Percentiles rank a stretch among this genome's conserved stretches.
phyloP scores from a whole-genome alignment of 768 basidiomycete species.

The Clathrus columnatus region DNA sequence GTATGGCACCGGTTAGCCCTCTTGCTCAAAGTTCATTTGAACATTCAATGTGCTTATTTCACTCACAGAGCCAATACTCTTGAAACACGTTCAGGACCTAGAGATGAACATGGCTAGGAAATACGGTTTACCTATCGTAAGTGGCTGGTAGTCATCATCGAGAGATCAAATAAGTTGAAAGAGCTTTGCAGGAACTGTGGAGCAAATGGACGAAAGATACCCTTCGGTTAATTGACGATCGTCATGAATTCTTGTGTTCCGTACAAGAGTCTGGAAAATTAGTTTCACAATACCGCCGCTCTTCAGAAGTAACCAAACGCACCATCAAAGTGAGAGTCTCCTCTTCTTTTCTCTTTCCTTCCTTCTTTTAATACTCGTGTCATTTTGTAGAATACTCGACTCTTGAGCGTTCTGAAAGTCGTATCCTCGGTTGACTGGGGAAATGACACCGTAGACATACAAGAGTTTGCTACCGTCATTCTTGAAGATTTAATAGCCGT shows the following conservation, averaged over 20 bases:
- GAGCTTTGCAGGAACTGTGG: background rate
- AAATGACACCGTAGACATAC: background rate
- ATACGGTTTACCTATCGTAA: background rate
- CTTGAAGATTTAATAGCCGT: background rate
- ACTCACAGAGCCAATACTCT: constrained; percentile 1
- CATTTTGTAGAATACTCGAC: background rate
- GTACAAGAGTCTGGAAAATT: background rate
- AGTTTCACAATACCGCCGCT: background rate
- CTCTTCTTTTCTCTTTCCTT: background rate
- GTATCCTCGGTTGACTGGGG: background rate
- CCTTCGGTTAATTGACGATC: background rate
- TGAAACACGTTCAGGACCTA: constrained; percentile 7
- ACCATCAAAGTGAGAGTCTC: background rate
- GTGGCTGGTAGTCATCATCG: background rate
- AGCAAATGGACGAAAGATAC: background rate
- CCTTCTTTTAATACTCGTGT: too few relatives aligned
- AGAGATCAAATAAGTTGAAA: too few relatives aligned
- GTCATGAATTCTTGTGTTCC: background rate
- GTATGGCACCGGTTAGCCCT: background rate
- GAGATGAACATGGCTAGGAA: background rate
- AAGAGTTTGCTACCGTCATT: background rate
- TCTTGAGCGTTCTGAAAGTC: background rate
- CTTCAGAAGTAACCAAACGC: background rate
- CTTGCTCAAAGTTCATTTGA: background rate
- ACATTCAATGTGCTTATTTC: background rate